Base-by-base conservation (phyloP, 177 flowering plant species). In the Tripterygium wilfordii region DNA sequence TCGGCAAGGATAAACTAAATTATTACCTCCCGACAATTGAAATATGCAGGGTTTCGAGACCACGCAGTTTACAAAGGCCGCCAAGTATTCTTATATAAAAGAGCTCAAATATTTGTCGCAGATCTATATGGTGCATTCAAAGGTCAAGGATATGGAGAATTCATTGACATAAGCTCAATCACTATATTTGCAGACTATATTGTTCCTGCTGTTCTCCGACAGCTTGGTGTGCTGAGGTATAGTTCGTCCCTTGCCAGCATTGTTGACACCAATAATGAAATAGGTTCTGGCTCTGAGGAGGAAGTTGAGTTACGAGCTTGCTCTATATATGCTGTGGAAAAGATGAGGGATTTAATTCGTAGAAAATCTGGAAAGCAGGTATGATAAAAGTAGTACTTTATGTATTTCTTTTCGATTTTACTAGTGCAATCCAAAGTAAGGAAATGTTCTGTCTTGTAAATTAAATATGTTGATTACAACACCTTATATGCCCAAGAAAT, bases 21-120 rank as follows among this genome's bases (percentile, higher is more conserved):
- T n/a, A n/a, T 3, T 37, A 8, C 6, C 20, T 40, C 9, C 4
- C 21, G 20, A 20, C 22, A 12, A 36, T 56, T 50, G 8, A 46
- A n/a, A 45, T 51, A 18, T 36, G 66, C 41, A 88, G 96, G 98
- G 22, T 91, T 88, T 43, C 72, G 94, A 35, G 98, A 91, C 59
- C 98, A 91, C 59, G 69, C 98, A 15, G 58, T 91, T 20, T 91
- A 88, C 69, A 91, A 88, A 76, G 96, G 96, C 22, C 92, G 58
- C 67, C 98, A 88, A 45, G 66, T 91, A 45, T 91, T 91, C 67
- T 57, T 91, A 53, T 91, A 91, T 49, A 91, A 88, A 70, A 80
- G 98, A 66, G 98, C 98, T 49, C 98, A 88, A 69, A 88, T 88
- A 62, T 91, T 88, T 69, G 90, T 68, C 37, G 92, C 96, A 18